Evolutionary conservation across 306 rosid genomes (phyloP).

Genomic region (Malus orientalis): DNA sequence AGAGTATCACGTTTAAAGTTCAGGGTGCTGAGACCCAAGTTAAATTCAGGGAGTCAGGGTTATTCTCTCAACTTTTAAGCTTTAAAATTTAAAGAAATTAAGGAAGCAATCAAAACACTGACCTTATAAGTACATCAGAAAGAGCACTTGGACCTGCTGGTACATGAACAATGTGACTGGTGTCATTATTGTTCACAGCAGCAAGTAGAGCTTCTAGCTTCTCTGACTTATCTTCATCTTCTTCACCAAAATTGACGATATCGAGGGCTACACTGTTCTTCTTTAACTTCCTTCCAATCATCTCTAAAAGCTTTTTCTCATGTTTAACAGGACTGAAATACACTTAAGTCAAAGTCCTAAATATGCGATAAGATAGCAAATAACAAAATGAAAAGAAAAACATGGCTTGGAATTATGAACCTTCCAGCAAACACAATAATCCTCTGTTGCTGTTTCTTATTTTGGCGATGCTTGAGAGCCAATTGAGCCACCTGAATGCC

Average conservation of each 20-base stretch:
- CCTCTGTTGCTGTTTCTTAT: conserved; percentile 95
- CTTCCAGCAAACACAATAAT: conserved; percentile 93
- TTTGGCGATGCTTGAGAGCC: conserved; percentile 97
- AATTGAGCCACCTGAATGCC: conserved; percentile 95
- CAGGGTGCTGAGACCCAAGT: background rate
- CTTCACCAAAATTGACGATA: conserved; percentile 84
- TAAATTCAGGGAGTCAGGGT: background rate
- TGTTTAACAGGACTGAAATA: conserved; percentile 58
- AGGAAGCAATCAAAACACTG: conserved; percentile 4
- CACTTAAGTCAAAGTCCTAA: conserved; percentile 6
- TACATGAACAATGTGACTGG: conserved; percentile 62
- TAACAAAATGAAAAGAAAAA: background rate
- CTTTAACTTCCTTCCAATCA: conserved; percentile 80
- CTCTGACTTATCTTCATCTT: conserved; percentile 78
- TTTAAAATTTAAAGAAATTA: background rate
- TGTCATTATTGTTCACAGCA: conserved; percentile 75
- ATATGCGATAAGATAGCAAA: conserved; percentile 2
- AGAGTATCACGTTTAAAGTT: background rate
- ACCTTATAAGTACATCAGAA: conserved; percentile 69
- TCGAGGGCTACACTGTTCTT: conserved; percentile 92
- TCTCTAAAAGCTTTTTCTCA: conserved; percentile 71
- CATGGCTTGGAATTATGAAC: conserved; percentile 16
- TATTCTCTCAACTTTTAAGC: background rate
- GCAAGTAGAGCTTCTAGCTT: conserved; percentile 77
- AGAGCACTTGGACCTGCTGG: conserved; percentile 51